Base-by-base conservation (phyloP, 164 flowering plant species). In the Protea cynaroides region DNA sequence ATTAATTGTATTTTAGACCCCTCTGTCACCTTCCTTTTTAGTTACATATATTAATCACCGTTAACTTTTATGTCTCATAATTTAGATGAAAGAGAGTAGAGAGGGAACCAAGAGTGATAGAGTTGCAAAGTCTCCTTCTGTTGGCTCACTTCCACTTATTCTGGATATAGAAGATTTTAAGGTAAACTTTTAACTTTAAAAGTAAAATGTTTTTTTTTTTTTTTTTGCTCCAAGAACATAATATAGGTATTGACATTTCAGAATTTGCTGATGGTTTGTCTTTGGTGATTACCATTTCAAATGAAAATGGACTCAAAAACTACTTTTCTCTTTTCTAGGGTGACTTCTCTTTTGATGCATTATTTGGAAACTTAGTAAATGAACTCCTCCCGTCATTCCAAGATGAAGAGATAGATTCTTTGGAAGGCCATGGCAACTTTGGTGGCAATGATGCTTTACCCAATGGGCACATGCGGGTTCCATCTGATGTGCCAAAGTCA, bases 281-380 rank as follows among this genome's bases (percentile, higher is more conserved):
- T 12, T 21, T 19, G 18, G 37, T 8, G 25, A 44, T 47, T 14
- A 36, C 17, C 34, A 24, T 44, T 40, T 22, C 19, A 18, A 22
- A 58, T 14, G 40, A 22, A 40, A 14, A 40, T 40, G 29, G 10
- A 50, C 18, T 18, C 0, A 57, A 15, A 59, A 29, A 22, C n/a
- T 54, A 8, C 50, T 37, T 77, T 25, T 69, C n/a, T 36, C 17
- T 59, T 19, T 65, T 63, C 36, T 63, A 95, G 99, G 99, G 97
- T 21, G 96, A 88, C 57, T 95, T 95, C 72, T 95, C 99, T 15
- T 95, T 95, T 73, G 99, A 95, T 81, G 97, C 92, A 43, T 80
- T 91, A 72, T 94, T 94, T 73, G 99, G 97, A 36, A 89, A 88
- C 69, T 69, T 94, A 83, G 97, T 95, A 15, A 88, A 88, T 69